Evolutionary conservation across 192 early-diverging fungal species (phyloP).

Genomic region (Radiomyces spectabilis): DNA sequence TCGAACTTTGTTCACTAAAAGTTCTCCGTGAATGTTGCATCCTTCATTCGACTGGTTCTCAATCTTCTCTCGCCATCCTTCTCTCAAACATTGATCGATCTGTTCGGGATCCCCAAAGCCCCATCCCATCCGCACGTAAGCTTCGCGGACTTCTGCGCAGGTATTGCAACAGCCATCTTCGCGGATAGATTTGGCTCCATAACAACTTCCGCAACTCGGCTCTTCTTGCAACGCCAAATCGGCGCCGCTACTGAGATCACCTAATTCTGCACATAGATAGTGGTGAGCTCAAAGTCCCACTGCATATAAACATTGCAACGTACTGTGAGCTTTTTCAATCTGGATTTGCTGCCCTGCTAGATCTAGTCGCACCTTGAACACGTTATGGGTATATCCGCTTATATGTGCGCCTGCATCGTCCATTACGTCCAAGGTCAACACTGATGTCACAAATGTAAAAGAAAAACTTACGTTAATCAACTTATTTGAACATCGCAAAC

Average conservation of each 20-base stretch:
- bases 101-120: slow-evolving; percentile 62
- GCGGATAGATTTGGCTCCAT: slow-evolving; percentile 58
- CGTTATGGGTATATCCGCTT: slow-evolving; percentile 64
- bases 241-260: slow-evolving; percentile 33
- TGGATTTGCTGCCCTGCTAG: slow-evolving; percentile 56
- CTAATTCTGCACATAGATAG: slow-evolving; percentile 29
- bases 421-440: slow-evolving; percentile 92
- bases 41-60: slow-evolving; percentile 81
- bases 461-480: not conserved
- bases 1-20: slow-evolving; percentile 85
- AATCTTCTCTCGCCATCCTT: slow-evolving; percentile 73
- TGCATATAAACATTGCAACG: not conserved
- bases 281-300: not conserved
- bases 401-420: slow-evolving; percentile 89
- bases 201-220: slow-evolving; percentile 84
- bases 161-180: slow-evolving; percentile 86
- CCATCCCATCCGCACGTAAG: slow-evolving; percentile 82
- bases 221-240: slow-evolving; percentile 18
- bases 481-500: not conserved
- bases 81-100: slow-evolving; percentile 88
- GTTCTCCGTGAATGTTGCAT: slow-evolving; percentile 73
- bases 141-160: slow-evolving; percentile 84
- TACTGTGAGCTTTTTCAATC: slow-evolving; percentile 49
- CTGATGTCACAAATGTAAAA: slow-evolving; percentile 19
- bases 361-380: slow-evolving; percentile 78